Evolutionary conservation across 2,329 filamentous ascomycete species (phyloP).

Genomic region (Exophiala aquamarina): DNA sequence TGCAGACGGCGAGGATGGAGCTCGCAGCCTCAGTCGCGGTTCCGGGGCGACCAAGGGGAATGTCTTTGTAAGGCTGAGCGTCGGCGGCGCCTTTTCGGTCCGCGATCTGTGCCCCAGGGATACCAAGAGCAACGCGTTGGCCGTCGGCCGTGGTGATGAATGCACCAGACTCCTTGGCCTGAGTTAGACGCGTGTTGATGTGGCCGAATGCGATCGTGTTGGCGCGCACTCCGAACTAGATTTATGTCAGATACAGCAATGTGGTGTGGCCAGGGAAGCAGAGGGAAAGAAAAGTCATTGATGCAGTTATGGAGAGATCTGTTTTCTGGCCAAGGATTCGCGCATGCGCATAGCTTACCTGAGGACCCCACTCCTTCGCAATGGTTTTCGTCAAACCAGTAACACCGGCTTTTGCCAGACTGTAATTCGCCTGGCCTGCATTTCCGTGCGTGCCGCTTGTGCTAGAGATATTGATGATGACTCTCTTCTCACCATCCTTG

Average conservation of each 20-base stretch:
- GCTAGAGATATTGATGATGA: slow-evolving; percentile 79
- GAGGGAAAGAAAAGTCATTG: neutral
- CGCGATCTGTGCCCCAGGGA: slow-evolving; percentile 62
- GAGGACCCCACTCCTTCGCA: slow-evolving; percentile 80
- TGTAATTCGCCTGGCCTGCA: slow-evolving; percentile 88
- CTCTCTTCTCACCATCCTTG: slow-evolving; percentile 74
- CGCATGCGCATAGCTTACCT: slow-evolving; percentile 19
- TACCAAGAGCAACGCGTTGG: slow-evolving; percentile 71
- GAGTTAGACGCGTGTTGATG: slow-evolving; percentile 77
- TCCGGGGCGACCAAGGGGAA: slow-evolving; percentile 74
- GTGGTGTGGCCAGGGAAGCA: too few species aligned
- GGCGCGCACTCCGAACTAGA: slow-evolving; percentile 73
- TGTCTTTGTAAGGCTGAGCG: slow-evolving; percentile 62
- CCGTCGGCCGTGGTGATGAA: slow-evolving; percentile 76
- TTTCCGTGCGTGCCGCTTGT: slow-evolving; percentile 84
- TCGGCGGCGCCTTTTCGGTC: slow-evolving; percentile 30
- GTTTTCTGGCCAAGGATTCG: too few species aligned
- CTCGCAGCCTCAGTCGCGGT: slow-evolving; percentile 78
- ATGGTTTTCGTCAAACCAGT: slow-evolving; percentile 83
- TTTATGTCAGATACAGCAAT: slow-evolving; percentile 33
- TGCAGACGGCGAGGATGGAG: slow-evolving; percentile 74
- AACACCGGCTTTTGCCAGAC: slow-evolving; percentile 80
- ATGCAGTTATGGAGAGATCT: too few species aligned
- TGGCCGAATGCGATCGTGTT: slow-evolving; percentile 85
- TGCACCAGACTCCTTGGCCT: slow-evolving; percentile 79